phyloP scores from a whole-genome alignment of 306 rosid genomes.

The Cicer arietinum region DNA sequence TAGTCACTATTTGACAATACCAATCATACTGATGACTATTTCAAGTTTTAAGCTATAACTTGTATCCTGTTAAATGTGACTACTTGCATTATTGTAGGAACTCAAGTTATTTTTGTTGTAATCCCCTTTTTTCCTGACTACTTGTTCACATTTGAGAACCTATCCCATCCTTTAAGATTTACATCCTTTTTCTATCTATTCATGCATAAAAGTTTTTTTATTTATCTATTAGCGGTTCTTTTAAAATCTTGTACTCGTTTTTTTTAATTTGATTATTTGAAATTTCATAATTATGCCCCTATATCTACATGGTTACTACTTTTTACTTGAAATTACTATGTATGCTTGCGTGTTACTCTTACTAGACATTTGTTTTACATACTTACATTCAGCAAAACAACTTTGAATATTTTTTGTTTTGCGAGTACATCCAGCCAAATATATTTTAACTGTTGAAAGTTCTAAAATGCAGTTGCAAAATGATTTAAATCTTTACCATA shows the following conservation, averaged over 20 bases:
- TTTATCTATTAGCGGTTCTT: background rate
- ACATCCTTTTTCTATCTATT: constrained; percentile 1
- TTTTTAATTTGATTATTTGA: background rate
- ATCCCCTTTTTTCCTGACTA: background rate
- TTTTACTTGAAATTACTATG: constrained; percentile 12
- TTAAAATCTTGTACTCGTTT: background rate
- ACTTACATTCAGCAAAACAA: background rate
- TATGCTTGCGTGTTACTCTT: constrained; percentile 9
- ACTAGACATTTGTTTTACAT: constrained; percentile 8
- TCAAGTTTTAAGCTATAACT: constrained; percentile 2
- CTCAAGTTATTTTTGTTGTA: constrained; percentile 6
- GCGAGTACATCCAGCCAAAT: background rate
- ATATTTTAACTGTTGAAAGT: no score
- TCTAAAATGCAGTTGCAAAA: no score
- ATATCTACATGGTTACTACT: constrained; percentile 25
- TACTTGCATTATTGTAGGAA: background rate
- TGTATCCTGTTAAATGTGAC: background rate
- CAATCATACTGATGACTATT: background rate
- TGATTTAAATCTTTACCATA: no score
- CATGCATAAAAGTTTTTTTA: background rate
- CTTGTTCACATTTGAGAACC: constrained; percentile 5
- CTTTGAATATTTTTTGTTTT: constrained; percentile 9
- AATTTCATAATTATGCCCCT: background rate
- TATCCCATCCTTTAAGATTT: constrained; percentile 28
- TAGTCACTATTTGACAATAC: no score